Percentiles rank a stretch among this genome's conserved stretches.
Evolutionary conservation across 2,329 filamentous ascomycete genomes (phyloP).

Genomic region (Coleophoma crateriformis): DNA sequence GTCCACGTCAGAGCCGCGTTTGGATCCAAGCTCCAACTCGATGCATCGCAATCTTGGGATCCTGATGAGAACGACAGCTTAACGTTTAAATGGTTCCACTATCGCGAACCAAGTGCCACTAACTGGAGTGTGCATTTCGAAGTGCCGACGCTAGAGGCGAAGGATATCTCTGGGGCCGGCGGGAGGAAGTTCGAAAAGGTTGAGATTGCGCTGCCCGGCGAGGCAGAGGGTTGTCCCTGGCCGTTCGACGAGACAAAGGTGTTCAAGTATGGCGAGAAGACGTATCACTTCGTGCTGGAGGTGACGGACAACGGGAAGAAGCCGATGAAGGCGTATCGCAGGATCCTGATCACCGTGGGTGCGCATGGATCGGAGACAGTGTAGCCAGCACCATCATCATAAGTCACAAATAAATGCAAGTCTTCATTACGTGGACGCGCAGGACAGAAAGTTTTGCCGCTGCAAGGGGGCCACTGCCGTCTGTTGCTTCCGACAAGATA

Average conservation of each 20-base stretch:
- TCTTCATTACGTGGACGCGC: neutral
- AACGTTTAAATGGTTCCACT: conserved; percentile 45
- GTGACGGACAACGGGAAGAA: conserved; percentile 38
- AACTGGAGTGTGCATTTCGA: conserved; percentile 36
- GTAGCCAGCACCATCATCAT: no score
- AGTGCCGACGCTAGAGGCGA: conserved; percentile 31
- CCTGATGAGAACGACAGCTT: conserved; percentile 35
- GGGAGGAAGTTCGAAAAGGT: conserved; percentile 20
- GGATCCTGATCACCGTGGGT: conserved; percentile 31
- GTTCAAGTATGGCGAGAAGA: conserved; percentile 29
- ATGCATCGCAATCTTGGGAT: conserved; percentile 40
- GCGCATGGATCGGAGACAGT: neutral
- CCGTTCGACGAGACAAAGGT: conserved; percentile 28
- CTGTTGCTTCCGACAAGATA: neutral
- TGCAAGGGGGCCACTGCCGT: neutral
- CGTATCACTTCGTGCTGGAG: conserved; percentile 43
- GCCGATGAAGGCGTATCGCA: conserved; percentile 39
- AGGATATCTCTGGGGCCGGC: conserved; percentile 18
- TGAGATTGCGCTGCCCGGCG: conserved; percentile 30
- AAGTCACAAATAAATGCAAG: neutral
- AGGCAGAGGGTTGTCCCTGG: conserved; percentile 34
- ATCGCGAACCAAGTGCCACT: conserved; percentile 32
- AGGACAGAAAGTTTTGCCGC: neutral
- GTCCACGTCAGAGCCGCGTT: conserved; percentile 29
- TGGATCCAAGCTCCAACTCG: conserved; percentile 30